These are phyloP conservation scores for Picochlorum costavermella DNA, from an alignment of 139 green algal species.

Conservation along the genomic window DNA sequence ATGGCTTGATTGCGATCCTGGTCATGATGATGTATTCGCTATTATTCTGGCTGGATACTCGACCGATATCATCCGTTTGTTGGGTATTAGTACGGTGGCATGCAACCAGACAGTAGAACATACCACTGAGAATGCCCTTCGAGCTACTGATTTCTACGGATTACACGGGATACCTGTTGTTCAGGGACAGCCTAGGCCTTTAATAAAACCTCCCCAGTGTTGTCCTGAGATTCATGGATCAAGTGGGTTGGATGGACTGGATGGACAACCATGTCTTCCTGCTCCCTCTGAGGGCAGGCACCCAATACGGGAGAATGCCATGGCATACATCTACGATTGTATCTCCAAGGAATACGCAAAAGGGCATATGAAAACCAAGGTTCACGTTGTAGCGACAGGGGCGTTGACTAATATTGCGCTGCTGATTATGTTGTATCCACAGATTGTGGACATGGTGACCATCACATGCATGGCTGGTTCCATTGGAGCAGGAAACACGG, in stretches of 20 bases:
- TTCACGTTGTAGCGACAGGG: conserved; percentile 69
- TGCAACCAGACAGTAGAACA: conserved; percentile 82
- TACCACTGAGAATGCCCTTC: conserved; percentile 74
- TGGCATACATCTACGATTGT: conserved; percentile 20
- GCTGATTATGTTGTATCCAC: conserved; percentile 12
- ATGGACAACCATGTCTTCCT: conserved; percentile 11
- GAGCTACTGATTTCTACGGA: conserved; percentile 54
- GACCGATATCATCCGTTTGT: conserved; percentile 44
- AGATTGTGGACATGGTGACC: conserved; percentile 43
- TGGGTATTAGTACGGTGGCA: conserved; percentile 80
- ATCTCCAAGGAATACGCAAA: conserved; percentile 59
- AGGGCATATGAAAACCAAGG: neutral
- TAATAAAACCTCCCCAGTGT: conserved; percentile 55
- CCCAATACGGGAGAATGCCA: conserved; percentile 44
- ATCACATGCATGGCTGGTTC: conserved; percentile 74
- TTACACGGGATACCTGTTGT: conserved; percentile 44
- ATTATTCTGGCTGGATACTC: conserved; percentile 74
- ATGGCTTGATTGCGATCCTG: conserved; percentile 84
- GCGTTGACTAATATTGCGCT: conserved; percentile 80
- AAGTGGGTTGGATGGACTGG: conserved; percentile 49
- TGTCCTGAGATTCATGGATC: conserved; percentile 94
- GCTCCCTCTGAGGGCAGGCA: conserved; percentile 13
- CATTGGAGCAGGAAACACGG: conserved; percentile 63
- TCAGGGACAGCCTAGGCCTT: conserved; percentile 52
- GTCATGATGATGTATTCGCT: conserved; percentile 87